Conservation (phyloP, 768 basidiomycete species). For the Trametes punicea region DNA sequence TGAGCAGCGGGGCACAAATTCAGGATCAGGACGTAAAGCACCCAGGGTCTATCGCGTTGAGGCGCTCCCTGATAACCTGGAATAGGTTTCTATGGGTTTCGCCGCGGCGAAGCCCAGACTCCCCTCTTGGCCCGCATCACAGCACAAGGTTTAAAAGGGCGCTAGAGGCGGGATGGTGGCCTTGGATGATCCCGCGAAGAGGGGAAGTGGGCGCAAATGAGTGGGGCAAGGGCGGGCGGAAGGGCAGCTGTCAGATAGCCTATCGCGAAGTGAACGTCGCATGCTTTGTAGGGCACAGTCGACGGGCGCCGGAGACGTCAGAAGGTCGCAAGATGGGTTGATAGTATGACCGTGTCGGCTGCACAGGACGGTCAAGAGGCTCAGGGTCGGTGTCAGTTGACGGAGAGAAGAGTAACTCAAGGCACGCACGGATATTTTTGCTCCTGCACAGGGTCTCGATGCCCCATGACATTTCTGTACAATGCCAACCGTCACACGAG, state of each 20-base stretch:
- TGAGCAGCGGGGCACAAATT: neutral
- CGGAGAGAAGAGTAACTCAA: neutral
- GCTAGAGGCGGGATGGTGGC: neutral
- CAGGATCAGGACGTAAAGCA: constrained; percentile 2
- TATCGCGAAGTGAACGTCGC: constrained; percentile 6
- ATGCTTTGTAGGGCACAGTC: neutral
- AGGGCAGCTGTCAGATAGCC: constrained; percentile 12
- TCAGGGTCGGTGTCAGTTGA: neutral
- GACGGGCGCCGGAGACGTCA: neutral
- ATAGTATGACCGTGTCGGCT: neutral
- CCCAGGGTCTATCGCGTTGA: neutral
- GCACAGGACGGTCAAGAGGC: neutral
- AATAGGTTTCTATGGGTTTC: constrained; percentile 10
- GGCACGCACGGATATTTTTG: neutral
- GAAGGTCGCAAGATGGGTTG: neutral
- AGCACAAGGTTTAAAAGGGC: neutral
- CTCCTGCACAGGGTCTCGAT: neutral
- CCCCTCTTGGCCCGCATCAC: constrained; percentile 7
- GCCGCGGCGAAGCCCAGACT: constrained; percentile 3
- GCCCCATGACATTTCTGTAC: neutral
- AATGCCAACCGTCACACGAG: neutral
- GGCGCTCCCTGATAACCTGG: neutral
- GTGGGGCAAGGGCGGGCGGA: neutral
- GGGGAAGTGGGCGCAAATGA: neutral
- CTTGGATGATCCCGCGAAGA: constrained; percentile 7